Percentiles rank a stretch among this genome's conserved stretches.
These are phyloP conservation scores for Phyllachora maydis DNA, from an alignment of 2,329 filamentous ascomycete species.

Conservation along the genomic window DNA sequence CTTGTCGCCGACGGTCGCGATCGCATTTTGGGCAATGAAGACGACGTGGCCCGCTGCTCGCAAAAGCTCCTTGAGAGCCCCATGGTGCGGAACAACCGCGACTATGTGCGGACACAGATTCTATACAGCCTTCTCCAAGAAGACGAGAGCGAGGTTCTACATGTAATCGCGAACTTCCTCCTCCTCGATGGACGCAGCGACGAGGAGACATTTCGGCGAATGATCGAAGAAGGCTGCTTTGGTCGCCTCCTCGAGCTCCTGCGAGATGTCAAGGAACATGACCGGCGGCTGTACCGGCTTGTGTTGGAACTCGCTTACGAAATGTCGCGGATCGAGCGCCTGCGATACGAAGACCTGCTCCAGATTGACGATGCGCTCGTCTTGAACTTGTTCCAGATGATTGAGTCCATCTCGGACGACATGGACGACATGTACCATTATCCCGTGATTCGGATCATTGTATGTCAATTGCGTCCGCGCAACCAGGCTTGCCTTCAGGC, in stretches of 20 bases:
- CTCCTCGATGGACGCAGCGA: conserved; percentile 69
- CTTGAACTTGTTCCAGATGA: conserved; percentile 63
- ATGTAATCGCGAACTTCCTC: conserved; percentile 66
- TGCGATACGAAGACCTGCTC: conserved; percentile 56
- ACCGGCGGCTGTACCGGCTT: conserved; percentile 55
- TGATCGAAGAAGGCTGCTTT: conserved; percentile 77
- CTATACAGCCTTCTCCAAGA: conserved; percentile 82
- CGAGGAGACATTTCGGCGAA: conserved; percentile 62
- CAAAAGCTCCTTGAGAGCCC: conserved; percentile 56
- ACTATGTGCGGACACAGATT: conserved; percentile 84
- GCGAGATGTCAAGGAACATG: conserved; percentile 38
- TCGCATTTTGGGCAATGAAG: conserved; percentile 53
- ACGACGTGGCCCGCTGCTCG: conserved; percentile 63
- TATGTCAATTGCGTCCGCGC: conserved; percentile 19
- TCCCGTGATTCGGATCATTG: conserved; percentile 78
- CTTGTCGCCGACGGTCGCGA: conserved; percentile 60
- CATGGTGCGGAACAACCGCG: conserved; percentile 53
- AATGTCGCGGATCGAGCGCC: conserved; percentile 78
- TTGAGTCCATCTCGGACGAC: conserved; percentile 75
- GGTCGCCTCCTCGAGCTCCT: conserved; percentile 67
- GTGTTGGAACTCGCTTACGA: conserved; percentile 85
- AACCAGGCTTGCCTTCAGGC: background rate
- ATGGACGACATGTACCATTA: conserved; percentile 89
- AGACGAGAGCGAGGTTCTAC: conserved; percentile 61
- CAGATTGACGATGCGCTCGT: conserved; percentile 69